phyloP scores from a whole-genome alignment of 1,284 basidiomycete genomes.

The Sanghuangporus baumii region DNA sequence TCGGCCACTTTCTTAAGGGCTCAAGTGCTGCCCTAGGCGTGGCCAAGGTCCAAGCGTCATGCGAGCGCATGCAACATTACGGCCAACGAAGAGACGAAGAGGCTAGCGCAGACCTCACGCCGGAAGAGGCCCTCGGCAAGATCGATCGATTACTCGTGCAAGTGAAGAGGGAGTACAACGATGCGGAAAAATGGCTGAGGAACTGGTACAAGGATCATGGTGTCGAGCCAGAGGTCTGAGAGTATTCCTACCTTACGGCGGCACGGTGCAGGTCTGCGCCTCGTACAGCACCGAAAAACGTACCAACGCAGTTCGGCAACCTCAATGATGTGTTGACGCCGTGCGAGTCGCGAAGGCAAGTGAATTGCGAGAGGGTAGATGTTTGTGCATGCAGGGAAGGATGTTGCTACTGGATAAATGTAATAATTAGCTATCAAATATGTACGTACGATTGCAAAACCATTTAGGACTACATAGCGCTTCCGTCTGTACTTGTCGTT shows the following conservation, averaged over 20 bases:
- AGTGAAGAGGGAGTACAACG: conserved; percentile 52
- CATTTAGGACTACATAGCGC: not conserved
- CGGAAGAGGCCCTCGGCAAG: conserved; percentile 56
- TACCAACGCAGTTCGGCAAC: not conserved
- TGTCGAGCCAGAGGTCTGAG: not conserved
- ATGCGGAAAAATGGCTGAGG: conserved; percentile 51
- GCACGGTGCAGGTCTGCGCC: not conserved
- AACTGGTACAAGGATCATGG: conserved; percentile 34
- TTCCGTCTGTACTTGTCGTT: not conserved
- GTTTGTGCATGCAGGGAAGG: not conserved
- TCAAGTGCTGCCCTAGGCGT: conserved; percentile 90
- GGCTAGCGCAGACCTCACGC: conserved; percentile 38
- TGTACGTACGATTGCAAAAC: conserved; percentile 6
- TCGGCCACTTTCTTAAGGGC: conserved; percentile 93
- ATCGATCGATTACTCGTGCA: conserved; percentile 50
- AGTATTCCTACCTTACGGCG: not conserved
- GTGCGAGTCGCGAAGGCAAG: not conserved
- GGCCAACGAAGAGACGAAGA: conserved; percentile 58
- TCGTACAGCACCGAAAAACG: not conserved
- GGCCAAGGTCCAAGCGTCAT: conserved; percentile 71
- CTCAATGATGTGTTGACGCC: not conserved
- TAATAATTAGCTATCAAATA: not conserved
- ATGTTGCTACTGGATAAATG: not conserved
- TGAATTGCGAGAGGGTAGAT: not conserved
- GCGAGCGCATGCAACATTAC: conserved; percentile 87